These are phyloP conservation scores for Pichia nakasei DNA, from an alignment of 805 yeast genomes.

Conservation along the genomic window DNA sequence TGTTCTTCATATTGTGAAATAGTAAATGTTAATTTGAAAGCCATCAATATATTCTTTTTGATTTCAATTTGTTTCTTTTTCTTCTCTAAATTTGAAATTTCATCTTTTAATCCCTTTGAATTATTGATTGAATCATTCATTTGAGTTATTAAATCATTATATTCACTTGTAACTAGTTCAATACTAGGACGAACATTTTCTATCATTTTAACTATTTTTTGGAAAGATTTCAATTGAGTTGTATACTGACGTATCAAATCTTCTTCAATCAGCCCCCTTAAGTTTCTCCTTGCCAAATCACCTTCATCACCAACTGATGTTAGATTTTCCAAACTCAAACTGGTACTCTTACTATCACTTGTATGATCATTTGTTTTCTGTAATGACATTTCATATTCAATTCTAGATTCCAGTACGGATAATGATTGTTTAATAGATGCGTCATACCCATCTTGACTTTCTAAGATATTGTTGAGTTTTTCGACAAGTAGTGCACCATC, in stretches of 20 bases:
- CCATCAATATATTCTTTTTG: slow-evolving; percentile 43
- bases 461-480: slow-evolving; percentile 7
- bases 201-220: slow-evolving; percentile 35
- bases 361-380: slow-evolving; percentile 2
- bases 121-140: slow-evolving; percentile 22
- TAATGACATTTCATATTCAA: slow-evolving; percentile 4
- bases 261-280: slow-evolving; percentile 51
- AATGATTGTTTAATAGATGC: slow-evolving; percentile 26
- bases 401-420: slow-evolving; percentile 20
- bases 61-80: slow-evolving; percentile 31
- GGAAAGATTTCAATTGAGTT: slow-evolving; percentile 36
- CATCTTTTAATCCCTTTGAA: slow-evolving; percentile 13
- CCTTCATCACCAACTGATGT: slow-evolving; percentile 32
- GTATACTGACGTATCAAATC: slow-evolving; percentile 52
- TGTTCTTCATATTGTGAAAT: slow-evolving; percentile 66
- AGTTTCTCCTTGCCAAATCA: slow-evolving; percentile 48
- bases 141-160: slow-evolving; percentile 15
- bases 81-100: slow-evolving; percentile 19
- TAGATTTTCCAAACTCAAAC: slow-evolving; percentile 16
- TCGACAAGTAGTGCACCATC: slow-evolving; percentile 6
- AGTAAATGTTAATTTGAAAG: slow-evolving; percentile 55
- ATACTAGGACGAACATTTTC: slow-evolving; percentile 24
- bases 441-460: slow-evolving; percentile 29
- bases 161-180: slow-evolving; percentile 18
- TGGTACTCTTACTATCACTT: slow-evolving; percentile 2